Percentiles rank a stretch among this genome's conserved stretches.
These are phyloP conservation scores for Bruguiera parviflora DNA, from an alignment of 345 rosid species.

Conservation along the genomic window DNA sequence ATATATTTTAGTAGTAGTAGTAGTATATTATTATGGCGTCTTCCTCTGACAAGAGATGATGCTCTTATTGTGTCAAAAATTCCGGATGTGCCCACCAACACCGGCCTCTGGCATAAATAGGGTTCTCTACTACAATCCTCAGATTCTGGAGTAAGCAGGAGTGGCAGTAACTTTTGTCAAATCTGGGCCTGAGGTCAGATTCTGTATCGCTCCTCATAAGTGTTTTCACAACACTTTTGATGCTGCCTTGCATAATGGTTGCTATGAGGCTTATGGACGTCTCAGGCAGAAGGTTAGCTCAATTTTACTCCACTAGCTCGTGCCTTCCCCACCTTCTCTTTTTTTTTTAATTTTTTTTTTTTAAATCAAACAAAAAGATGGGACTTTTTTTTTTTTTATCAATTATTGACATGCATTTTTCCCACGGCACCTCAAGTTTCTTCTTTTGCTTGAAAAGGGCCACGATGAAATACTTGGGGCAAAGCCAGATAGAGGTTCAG, in stretches of 20 bases:
- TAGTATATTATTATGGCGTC: too few species aligned
- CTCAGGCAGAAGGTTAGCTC: conserved; percentile 37
- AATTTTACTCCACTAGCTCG: background rate
- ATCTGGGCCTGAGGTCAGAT: conserved; percentile 28
- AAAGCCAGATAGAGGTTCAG: too few species aligned
- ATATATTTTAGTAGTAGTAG: too few species aligned
- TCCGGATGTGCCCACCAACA: too few species aligned
- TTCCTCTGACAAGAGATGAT: too few species aligned
- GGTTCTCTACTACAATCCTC: conserved; percentile 40
- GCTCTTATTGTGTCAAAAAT: too few species aligned
- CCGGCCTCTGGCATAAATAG: conserved; percentile 45
- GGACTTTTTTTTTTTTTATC: too few species aligned
- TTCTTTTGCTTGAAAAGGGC: too few species aligned
- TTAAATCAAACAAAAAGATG: too few species aligned
- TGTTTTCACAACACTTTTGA: conserved; percentile 24
- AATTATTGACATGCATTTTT: too few species aligned
- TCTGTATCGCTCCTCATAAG: conserved; percentile 40
- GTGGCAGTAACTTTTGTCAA: conserved; percentile 36
- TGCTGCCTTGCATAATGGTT: conserved; percentile 39
- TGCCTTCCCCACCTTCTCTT: background rate
- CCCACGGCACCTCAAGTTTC: too few species aligned
- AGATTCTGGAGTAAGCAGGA: conserved; percentile 42
- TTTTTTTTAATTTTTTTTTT: background rate
- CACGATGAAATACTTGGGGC: too few species aligned
- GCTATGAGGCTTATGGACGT: conserved; percentile 45